Percentiles rank a stretch among this genome's conserved stretches.
Conservation (phyloP, 202 grass and related monocot species). For the Sporobolus alterniflorus region DNA sequence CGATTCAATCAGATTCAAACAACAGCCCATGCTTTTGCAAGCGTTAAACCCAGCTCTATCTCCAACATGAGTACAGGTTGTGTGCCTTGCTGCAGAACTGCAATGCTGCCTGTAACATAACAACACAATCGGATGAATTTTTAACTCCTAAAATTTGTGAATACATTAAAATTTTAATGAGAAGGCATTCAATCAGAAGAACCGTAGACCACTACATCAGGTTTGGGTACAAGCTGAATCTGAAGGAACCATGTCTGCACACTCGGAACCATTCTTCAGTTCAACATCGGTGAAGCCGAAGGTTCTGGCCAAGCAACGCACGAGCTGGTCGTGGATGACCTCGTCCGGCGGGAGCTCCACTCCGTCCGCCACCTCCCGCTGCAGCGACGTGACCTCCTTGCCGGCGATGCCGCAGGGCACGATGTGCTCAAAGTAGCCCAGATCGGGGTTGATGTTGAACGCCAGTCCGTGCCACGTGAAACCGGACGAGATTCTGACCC, state of each 20-base stretch:
- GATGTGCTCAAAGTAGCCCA: slow-evolving; percentile 74
- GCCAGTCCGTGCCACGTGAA: slow-evolving; percentile 85
- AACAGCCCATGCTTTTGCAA: neutral
- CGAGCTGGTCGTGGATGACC: slow-evolving; percentile 82
- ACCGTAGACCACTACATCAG: slow-evolving; percentile 17
- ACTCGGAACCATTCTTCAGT: slow-evolving; percentile 39
- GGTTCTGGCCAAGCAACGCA: slow-evolving; percentile 53
- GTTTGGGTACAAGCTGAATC: neutral
- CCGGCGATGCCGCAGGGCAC: slow-evolving; percentile 81
- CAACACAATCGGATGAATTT: neutral
- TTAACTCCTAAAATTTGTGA: neutral
- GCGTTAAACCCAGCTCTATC: neutral
- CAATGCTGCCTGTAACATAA: neutral
- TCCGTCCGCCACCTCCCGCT: slow-evolving; percentile 42
- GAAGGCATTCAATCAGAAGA: slow-evolving; percentile 1
- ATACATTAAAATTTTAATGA: slow-evolving; percentile 9
- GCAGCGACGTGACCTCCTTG: slow-evolving; percentile 81
- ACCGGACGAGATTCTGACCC: slow-evolving; percentile 79
- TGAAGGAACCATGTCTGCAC: slow-evolving; percentile 28
- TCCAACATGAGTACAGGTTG: neutral
- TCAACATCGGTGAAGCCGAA: slow-evolving; percentile 60
- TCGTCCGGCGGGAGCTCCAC: slow-evolving; percentile 67
- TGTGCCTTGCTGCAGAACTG: neutral
- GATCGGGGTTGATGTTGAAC: slow-evolving; percentile 78
- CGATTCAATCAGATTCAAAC: neutral